These are phyloP conservation scores for Suillus paluster DNA, from an alignment of 768 basidiomycete species.

Conservation along the genomic window DNA sequence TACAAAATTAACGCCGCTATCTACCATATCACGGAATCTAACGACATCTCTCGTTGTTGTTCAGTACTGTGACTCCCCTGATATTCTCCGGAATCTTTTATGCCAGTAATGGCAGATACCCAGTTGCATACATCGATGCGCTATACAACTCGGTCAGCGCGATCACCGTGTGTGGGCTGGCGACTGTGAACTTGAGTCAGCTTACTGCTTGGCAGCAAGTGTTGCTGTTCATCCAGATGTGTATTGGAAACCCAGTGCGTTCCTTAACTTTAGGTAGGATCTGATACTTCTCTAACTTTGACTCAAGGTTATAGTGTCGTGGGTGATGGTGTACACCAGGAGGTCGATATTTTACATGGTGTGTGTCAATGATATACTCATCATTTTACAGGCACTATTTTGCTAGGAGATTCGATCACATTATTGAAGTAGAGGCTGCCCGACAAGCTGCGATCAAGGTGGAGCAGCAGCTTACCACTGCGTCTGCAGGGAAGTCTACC, in stretches of 20 bases:
- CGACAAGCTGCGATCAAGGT: conserved; percentile 26
- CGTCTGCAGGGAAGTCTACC: conserved; percentile 12
- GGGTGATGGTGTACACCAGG: conserved; percentile 82
- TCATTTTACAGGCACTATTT: conserved; percentile 63
- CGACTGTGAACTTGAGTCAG: conserved; percentile 68
- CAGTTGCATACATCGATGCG: conserved; percentile 75
- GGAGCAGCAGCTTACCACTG: conserved; percentile 25
- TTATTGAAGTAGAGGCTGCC: conserved; percentile 51
- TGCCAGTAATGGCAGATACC: conserved; percentile 75
- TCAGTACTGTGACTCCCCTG: conserved; percentile 77
- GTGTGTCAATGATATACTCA: background rate
- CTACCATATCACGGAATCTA: background rate
- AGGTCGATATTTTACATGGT: conserved; percentile 47
- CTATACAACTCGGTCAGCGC: conserved; percentile 80
- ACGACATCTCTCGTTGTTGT: conserved; percentile 13
- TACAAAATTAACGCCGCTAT: background rate
- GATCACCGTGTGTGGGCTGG: conserved; percentile 79
- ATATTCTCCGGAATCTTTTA: conserved; percentile 82
- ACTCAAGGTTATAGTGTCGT: conserved; percentile 73
- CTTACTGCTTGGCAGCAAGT: conserved; percentile 74
- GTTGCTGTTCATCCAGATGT: conserved; percentile 80
- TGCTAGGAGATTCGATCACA: conserved; percentile 64
- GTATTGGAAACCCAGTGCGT: conserved; percentile 72
- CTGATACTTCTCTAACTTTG: background rate
- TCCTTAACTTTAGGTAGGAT: conserved; percentile 3